A percentile compares a stretch with the other conserved stretches of the same genome.
Evolutionary conservation across 1,284 basidiomycete species (phyloP).

Genomic region (Cutaneotrichosporon dermatis): DNA sequence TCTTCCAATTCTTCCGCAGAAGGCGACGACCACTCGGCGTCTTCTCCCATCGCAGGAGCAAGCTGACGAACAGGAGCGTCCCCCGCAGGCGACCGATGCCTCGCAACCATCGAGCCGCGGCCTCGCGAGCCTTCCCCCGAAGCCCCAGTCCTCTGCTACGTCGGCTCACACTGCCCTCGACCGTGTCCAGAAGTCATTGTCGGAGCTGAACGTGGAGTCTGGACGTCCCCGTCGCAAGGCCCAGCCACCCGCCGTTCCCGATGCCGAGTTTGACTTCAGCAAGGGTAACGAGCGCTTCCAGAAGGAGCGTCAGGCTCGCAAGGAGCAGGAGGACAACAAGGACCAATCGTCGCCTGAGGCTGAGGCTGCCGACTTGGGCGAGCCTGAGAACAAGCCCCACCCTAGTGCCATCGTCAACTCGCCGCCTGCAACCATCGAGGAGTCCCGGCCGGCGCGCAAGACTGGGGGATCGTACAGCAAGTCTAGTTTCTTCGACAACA

Average conservation of each 20-base stretch:
- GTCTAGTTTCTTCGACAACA: conserved; percentile 42
- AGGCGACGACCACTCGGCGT: too few species aligned
- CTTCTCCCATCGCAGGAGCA: conserved; percentile 50
- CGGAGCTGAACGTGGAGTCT: conserved; percentile 28
- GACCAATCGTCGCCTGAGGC: conserved; percentile 54
- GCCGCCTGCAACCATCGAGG: conserved; percentile 54
- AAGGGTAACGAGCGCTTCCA: conserved; percentile 38
- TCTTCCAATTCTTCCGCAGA: too few species aligned
- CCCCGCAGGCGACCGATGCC: not conserved
- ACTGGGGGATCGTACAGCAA: conserved; percentile 47
- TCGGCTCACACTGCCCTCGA: conserved; percentile 38
- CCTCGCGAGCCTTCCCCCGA: conserved; percentile 18
- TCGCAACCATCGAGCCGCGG: not conserved
- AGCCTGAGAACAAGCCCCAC: conserved; percentile 31
- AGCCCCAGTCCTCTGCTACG: conserved; percentile 25
- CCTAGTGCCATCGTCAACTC: conserved; percentile 24
- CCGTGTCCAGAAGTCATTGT: conserved; percentile 40
- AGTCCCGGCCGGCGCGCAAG: conserved; percentile 4
- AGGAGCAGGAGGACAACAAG: conserved; percentile 10
- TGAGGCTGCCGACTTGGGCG: conserved; percentile 21
- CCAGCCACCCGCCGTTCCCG: conserved; percentile 36
- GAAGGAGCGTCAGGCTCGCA: conserved; percentile 31
- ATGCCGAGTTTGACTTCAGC: conserved; percentile 44
- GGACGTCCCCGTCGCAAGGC: conserved; percentile 17
- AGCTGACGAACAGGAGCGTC: conserved; percentile 4